Percentiles rank a stretch among this genome's conserved stretches.
These are phyloP conservation scores for Cystobasidium slooffiae DNA, from an alignment of 1,284 basidiomycete genomes.

Conservation along the genomic window DNA sequence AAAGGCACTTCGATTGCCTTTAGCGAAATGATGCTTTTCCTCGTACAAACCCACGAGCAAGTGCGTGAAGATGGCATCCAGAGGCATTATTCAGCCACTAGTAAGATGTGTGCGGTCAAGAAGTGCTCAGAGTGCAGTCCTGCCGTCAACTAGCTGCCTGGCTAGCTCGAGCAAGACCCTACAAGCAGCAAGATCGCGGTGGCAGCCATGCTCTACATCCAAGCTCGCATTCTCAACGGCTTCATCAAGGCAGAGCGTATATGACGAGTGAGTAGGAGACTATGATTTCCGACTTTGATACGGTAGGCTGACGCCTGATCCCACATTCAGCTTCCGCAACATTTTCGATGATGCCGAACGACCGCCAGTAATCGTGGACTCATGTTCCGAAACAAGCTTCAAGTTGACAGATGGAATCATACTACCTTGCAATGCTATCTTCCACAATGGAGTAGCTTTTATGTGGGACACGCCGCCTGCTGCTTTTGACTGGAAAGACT, in stretches of 20 bases:
- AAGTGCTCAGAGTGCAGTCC: not conserved
- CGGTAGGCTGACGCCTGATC: not conserved
- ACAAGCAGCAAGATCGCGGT: constrained; percentile 9
- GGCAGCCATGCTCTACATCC: not conserved
- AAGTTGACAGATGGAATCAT: constrained; percentile 67
- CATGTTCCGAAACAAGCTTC: constrained; percentile 53
- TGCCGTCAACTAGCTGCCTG: not conserved
- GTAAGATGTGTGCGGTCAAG: not conserved
- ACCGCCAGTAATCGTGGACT: constrained; percentile 46
- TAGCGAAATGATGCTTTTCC: not conserved
- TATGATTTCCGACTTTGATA: not conserved
- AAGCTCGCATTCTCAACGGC: constrained; percentile 7
- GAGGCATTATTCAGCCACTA: constrained; percentile 4
- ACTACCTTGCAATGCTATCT: constrained; percentile 75
- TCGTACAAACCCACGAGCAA: not conserved
- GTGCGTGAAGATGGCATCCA: not conserved
- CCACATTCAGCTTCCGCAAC: constrained; percentile 48
- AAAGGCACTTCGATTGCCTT: constrained; percentile 2
- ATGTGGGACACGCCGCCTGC: constrained; percentile 82
- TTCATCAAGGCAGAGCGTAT: constrained; percentile 8
- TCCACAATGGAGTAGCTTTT: constrained; percentile 83
- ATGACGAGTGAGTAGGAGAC: constrained; percentile 19
- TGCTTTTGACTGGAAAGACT: constrained; percentile 64
- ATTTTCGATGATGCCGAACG: constrained; percentile 47
- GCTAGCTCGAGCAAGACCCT: not conserved